Conservation (phyloP, 768 basidiomycete species). For the Trametes coccinea region DNA sequence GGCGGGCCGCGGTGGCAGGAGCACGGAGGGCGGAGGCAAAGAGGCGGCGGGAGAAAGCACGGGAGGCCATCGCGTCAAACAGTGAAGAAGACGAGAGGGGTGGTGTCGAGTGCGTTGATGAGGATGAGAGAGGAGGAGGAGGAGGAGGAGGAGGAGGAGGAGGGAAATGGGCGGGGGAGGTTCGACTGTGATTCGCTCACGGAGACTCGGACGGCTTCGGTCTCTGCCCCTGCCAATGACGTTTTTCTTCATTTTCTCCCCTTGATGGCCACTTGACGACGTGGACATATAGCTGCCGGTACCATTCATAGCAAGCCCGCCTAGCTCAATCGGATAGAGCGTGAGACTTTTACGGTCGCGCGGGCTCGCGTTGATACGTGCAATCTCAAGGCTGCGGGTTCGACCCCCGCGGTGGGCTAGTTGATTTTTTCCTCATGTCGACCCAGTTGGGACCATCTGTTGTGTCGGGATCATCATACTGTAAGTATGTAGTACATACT, state of each 20-base stretch:
- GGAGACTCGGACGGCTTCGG: conserved; percentile 10
- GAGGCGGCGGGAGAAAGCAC: conserved; percentile 22
- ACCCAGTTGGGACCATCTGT: too few relatives aligned
- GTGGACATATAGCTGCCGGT: not conserved
- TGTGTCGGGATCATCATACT: too few relatives aligned
- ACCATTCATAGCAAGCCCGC: conserved; percentile 38
- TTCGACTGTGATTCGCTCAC: not conserved
- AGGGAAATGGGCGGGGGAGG: not conserved
- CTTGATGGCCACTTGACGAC: not conserved
- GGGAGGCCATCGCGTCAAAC: conserved; percentile 28
- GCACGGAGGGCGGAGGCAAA: conserved; percentile 20
- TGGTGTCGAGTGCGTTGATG: not conserved
- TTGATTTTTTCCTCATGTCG: not conserved
- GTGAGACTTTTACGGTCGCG: conserved; percentile 54
- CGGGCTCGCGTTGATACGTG: not conserved
- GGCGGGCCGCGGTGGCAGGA: conserved; percentile 18
- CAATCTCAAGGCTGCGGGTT: conserved; percentile 84
- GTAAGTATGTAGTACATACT: too few relatives aligned
- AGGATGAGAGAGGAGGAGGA: not conserved
- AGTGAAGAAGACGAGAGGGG: conserved; percentile 18
- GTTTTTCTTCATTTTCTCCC: conserved; percentile 5
- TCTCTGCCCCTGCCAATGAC: conserved; percentile 8
- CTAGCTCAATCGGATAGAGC: conserved; percentile 71
- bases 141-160: conserved; percentile 4
- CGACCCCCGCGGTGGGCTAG: conserved; percentile 83